Evolutionary conservation across 148 eudicot species (phyloP).

Genomic region (Vaccinium macrocarpon): DNA sequence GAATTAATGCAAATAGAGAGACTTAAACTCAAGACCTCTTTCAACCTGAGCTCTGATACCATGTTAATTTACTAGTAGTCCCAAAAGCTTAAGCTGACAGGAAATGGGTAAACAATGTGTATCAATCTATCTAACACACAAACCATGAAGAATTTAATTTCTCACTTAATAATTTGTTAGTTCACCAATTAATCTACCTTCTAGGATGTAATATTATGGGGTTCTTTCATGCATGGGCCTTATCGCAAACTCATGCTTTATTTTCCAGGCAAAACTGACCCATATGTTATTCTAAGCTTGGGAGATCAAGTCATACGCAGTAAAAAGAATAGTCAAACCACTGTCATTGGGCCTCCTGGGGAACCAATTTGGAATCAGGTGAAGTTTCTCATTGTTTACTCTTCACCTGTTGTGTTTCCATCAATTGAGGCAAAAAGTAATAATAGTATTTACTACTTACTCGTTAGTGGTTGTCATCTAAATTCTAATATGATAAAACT

Average conservation of each 20-base stretch:
- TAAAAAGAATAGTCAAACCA: slow-evolving; percentile 95
- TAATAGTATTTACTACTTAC: background rate
- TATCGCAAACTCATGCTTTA: slow-evolving; percentile 2
- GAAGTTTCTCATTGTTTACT: slow-evolving; percentile 12
- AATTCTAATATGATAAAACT: background rate
- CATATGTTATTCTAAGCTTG: slow-evolving; percentile 72
- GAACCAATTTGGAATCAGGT: slow-evolving; percentile 99
- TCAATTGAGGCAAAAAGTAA: background rate
- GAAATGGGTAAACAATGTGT: too few species aligned
- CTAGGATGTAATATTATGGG: background rate
- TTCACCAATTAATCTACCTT: background rate
- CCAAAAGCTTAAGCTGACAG: too few species aligned
- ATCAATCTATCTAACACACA: too few species aligned
- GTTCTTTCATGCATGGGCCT: background rate
- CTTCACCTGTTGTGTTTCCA: background rate
- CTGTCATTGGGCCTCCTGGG: slow-evolving; percentile 95
- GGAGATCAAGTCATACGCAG: slow-evolving; percentile 92
- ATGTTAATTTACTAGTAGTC: too few species aligned
- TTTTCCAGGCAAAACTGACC: slow-evolving; percentile 88
- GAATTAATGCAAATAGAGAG: too few species aligned
- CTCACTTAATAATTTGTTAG: background rate
- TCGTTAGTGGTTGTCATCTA: background rate
- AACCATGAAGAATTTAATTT: background rate
- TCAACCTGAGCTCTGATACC: too few species aligned
- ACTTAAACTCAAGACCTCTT: too few species aligned